Conservation (phyloP, 2,329 filamentous ascomycete genomes). For the Trichoderma polysporum region DNA sequence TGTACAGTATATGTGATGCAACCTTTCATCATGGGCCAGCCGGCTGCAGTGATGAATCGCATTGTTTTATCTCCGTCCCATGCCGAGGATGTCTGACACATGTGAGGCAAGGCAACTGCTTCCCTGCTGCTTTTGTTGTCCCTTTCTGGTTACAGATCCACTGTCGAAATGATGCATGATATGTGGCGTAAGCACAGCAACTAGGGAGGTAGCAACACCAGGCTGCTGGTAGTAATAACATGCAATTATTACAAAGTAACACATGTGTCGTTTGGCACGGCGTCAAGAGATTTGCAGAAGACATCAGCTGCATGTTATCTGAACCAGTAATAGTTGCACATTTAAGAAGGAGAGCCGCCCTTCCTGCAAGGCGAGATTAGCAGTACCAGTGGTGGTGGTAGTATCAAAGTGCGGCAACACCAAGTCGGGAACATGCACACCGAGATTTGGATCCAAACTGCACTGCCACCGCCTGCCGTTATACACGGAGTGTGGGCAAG, state of each 20-base stretch:
- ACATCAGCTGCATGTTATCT: neutral
- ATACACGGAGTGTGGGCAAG: neutral
- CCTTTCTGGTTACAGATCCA: neutral
- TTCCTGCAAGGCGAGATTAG: conserved; percentile 13
- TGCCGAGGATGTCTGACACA: conserved; percentile 1
- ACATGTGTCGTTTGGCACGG: neutral
- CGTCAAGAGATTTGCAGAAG: neutral
- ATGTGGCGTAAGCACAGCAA: neutral
- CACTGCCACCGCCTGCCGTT: neutral
- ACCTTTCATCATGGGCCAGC: neutral
- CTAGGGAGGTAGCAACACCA: neutral
- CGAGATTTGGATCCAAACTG: conserved; percentile 1
- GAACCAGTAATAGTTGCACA: neutral
- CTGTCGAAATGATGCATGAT: neutral
- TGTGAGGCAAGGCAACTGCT: neutral
- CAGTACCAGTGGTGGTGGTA: neutral
- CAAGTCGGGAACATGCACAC: neutral
- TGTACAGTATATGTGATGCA: neutral
- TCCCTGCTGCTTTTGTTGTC: neutral
- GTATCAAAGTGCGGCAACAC: neutral
- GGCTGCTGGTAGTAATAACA: neutral
- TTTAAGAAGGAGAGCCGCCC: neutral
- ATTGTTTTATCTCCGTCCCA: neutral
- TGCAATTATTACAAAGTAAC: neutral
- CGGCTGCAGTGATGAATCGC: neutral